phyloP scores from a whole-genome alignment of 306 rosid genomes.

The Inga leiocalycina region DNA sequence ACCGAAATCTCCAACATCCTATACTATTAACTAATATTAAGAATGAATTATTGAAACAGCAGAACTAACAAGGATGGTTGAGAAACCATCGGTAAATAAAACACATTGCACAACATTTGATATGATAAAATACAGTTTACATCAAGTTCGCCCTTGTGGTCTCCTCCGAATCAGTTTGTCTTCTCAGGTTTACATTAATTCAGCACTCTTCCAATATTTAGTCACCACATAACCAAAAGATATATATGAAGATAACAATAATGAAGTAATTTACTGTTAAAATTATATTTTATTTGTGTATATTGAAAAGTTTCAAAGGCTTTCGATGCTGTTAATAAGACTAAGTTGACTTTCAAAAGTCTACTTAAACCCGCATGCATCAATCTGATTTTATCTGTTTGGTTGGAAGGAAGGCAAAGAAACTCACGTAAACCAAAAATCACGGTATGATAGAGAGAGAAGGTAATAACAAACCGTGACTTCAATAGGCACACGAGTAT shows the following conservation, averaged over 20 bases:
- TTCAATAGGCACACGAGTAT: slow-evolving; percentile 71
- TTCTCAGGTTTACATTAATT: neutral
- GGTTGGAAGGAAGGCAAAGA: neutral
- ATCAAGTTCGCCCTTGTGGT: neutral
- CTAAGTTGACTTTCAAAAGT: neutral
- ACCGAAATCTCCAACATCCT: neutral
- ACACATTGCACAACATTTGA: neutral
- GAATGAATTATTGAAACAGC: neutral
- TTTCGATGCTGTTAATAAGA: neutral
- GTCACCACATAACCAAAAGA: neutral
- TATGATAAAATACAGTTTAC: neutral
- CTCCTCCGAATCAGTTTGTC: neutral
- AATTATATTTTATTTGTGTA: neutral
- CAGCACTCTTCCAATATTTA: neutral
- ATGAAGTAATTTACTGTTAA: neutral
- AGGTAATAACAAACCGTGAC: slow-evolving; percentile 49
- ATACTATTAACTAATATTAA: neutral
- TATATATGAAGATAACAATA: neutral
- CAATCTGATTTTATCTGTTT: neutral
- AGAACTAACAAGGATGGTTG: neutral
- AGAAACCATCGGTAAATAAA: neutral
- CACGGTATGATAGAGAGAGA: neutral
- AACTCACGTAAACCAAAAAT: neutral
- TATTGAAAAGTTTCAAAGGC: neutral
- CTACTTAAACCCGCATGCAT: neutral